These are phyloP conservation scores for Xylaria cubensis DNA, from an alignment of 495 filamentous ascomycete species.

Conservation along the genomic window DNA sequence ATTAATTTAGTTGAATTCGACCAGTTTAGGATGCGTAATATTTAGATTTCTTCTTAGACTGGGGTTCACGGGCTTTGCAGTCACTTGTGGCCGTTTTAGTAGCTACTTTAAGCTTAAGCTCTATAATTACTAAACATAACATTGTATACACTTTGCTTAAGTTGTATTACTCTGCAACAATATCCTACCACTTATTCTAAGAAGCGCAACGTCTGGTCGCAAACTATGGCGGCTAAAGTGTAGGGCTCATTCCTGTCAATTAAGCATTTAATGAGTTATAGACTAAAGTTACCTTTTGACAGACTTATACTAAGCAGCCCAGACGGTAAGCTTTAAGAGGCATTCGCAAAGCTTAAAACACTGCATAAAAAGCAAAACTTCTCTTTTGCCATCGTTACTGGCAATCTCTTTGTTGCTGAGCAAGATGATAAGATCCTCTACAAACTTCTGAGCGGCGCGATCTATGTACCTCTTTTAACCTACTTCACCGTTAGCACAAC, in stretches of 20 bases:
- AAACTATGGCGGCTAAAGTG: conserved; percentile 72
- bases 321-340: conserved; percentile 72
- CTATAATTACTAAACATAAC: conserved; percentile 13
- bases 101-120: not conserved
- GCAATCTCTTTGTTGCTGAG: conserved; percentile 77
- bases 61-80: too few relatives aligned
- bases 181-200: not conserved
- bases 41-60: too few relatives aligned
- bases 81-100: too few relatives aligned
- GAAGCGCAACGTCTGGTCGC: conserved; percentile 8
- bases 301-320: conserved; percentile 84
- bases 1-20: too few relatives aligned
- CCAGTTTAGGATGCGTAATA: too few relatives aligned
- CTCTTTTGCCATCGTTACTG: conserved; percentile 79
- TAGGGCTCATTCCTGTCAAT: conserved; percentile 47
- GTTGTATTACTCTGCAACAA: not conserved
- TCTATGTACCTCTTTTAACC: conserved; percentile 76
- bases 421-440: conserved; percentile 62
- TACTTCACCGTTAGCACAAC: conserved; percentile 83
- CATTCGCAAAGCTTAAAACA: conserved; percentile 78
- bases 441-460: conserved; percentile 71
- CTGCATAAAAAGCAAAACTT: conserved; percentile 87
- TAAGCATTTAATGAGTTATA: not conserved
- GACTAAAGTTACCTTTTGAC: conserved; percentile 26
- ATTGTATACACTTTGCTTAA: not conserved